Percentiles rank a stretch among this genome's conserved stretches.
phyloP scores from a whole-genome alignment of 148 eudicot species.

The Vaccinium vitisidaea region DNA sequence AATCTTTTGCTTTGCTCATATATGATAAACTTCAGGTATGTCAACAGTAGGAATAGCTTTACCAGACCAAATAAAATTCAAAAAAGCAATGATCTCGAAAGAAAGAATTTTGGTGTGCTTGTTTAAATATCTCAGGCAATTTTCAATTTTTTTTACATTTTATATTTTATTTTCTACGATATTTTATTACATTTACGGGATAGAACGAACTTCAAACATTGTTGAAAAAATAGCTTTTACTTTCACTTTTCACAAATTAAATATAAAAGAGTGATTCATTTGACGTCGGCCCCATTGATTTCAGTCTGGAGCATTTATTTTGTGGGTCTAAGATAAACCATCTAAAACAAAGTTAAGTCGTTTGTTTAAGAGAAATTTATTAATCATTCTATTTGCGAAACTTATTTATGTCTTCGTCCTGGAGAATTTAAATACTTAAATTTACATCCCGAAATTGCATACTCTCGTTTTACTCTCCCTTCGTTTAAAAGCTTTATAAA shows the following conservation, averaged over 20 bases:
- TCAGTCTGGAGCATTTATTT: conserved; percentile 12
- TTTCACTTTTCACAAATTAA: background rate
- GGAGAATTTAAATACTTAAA: too few relatives aligned
- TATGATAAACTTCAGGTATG: background rate
- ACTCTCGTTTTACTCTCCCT: too few relatives aligned
- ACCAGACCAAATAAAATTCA: background rate
- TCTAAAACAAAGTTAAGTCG: background rate
- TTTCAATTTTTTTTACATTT: background rate
- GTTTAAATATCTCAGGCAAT: background rate
- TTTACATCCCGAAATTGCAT: too few relatives aligned
- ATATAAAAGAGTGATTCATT: conserved; percentile 11
- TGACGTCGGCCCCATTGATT: background rate
- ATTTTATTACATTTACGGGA: too few relatives aligned
- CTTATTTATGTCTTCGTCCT: too few relatives aligned
- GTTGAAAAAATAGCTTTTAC: background rate
- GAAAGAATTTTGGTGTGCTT: background rate
- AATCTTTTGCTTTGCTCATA: conserved; percentile 12
- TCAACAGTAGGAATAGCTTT: background rate
- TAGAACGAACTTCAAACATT: too few relatives aligned
- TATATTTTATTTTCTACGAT: background rate
- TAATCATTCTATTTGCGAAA: too few relatives aligned
- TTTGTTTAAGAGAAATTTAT: background rate
- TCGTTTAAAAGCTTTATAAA: background rate
- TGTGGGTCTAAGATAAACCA: conserved; percentile 16
- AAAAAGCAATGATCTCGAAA: conserved; percentile 12